Percentiles rank a stretch among this genome's conserved stretches.
These are phyloP conservation scores for Mortierella sp. DNA, from an alignment of 371 early-diverging fungal genomes.

Conservation along the genomic window DNA sequence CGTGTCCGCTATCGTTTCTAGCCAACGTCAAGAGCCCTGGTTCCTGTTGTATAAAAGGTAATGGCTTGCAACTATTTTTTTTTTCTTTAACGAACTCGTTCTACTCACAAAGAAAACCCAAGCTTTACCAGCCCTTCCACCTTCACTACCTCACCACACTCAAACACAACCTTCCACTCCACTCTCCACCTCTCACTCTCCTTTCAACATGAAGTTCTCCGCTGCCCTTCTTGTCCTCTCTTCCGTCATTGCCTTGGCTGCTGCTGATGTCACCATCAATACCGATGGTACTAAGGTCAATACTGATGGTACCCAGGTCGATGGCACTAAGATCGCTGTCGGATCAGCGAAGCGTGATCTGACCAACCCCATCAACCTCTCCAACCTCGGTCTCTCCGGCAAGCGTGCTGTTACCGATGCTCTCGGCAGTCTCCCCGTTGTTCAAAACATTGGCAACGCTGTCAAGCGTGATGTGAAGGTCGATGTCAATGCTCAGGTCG, in stretches of 20 bases:
- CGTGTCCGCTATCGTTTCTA: no score
- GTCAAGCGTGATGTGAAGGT: background rate
- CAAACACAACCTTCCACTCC: background rate
- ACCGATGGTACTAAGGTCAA: no score
- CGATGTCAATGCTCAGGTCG: background rate
- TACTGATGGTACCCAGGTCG: no score
- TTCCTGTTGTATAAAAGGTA: no score
- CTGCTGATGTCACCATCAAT: background rate
- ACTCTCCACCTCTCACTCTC: background rate
- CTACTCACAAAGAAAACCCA: background rate
- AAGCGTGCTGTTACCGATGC: background rate
- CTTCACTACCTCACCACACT: constrained; percentile 6
- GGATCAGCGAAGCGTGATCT: no score
- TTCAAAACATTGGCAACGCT: no score
- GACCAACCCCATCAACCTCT: background rate
- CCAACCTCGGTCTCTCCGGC: no score
- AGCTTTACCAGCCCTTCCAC: no score
- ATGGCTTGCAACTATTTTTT: background rate
- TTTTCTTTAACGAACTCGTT: background rate
- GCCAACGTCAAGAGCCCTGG: no score
- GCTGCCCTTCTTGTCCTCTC: constrained; percentile 28
- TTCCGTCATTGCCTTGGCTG: constrained; percentile 21
- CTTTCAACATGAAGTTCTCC: constrained; percentile 37
- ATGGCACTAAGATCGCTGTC: no score
- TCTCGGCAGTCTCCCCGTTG: no score